A percentile compares a stretch with the other conserved stretches of the same genome.
phyloP scores from a whole-genome alignment of 352 stramenopile genomes.

The Pythium periplocum region DNA sequence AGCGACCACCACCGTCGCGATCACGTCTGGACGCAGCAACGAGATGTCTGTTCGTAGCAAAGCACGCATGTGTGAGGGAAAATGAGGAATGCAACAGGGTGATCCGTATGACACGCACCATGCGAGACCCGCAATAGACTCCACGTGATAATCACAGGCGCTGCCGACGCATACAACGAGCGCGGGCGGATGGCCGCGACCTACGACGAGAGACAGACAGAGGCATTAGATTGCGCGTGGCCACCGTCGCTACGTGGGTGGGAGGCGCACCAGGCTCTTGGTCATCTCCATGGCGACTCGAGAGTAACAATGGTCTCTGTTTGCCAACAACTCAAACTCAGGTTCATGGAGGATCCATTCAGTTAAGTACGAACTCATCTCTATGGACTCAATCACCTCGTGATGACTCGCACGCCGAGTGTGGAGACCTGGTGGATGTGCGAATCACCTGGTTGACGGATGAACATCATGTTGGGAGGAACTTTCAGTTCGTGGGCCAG shows the following conservation, averaged over 20 bases:
- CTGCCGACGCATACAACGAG: constrained; percentile 53
- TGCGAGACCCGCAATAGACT: constrained; percentile 43
- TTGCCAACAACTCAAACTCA: neutral
- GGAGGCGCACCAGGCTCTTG: constrained; percentile 42
- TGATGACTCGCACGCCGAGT: constrained; percentile 88
- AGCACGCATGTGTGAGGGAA: neutral
- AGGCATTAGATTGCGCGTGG: neutral
- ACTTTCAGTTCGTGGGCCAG: constrained; percentile 68
- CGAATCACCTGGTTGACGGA: constrained; percentile 83
- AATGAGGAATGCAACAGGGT: neutral
- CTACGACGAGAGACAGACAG: constrained; percentile 6
- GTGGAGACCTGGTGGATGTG: constrained; percentile 87
- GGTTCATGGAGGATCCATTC: neutral
- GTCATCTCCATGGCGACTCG: constrained; percentile 37
- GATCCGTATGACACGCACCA: neutral
- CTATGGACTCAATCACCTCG: constrained; percentile 18
- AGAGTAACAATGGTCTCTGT: too few relatives aligned
- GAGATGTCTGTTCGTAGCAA: constrained; percentile 14
- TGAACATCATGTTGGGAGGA: constrained; percentile 92
- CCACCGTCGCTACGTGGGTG: too few relatives aligned
- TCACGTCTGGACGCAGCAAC: constrained; percentile 35
- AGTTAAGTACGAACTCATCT: constrained; percentile 18
- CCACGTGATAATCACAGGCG: constrained; percentile 45
- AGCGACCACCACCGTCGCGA: constrained; percentile 31
- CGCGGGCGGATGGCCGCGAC: constrained; percentile 42